phyloP scores from a whole-genome alignment of 129 eudicot genomes.

The Arctium lappa region DNA sequence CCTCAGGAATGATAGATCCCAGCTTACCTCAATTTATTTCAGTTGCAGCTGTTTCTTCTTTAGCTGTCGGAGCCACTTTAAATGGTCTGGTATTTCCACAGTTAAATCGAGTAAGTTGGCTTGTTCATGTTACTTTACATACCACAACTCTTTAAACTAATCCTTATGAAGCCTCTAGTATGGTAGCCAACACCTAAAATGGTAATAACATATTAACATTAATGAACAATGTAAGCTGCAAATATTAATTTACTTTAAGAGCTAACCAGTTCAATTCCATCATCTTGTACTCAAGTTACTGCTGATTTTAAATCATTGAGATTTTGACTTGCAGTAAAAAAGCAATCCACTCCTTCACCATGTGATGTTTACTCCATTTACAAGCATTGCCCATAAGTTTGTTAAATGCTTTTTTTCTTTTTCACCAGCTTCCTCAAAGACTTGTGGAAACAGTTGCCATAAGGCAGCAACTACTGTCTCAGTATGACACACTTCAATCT shows the following conservation, averaged over 20 bases:
- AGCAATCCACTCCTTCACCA: not conserved
- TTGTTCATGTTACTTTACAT: not conserved
- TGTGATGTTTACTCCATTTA: not conserved
- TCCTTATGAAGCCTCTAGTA: too few species aligned
- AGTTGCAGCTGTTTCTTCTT: slow-evolving; percentile 66
- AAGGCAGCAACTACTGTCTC: slow-evolving; percentile 85
- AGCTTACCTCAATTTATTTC: slow-evolving; percentile 82
- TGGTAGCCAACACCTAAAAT: too few species aligned
- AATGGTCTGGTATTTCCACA: slow-evolving; percentile 71
- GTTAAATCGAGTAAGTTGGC: slow-evolving; percentile 61
- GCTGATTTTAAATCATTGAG: not conserved
- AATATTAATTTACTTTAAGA: too few species aligned
- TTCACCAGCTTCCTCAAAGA: slow-evolving; percentile 74
- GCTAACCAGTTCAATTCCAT: not conserved
- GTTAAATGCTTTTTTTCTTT: slow-evolving; percentile 4
- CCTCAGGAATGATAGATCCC: slow-evolving; percentile 88
- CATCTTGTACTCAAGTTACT: too few species aligned
- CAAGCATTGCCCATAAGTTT: not conserved
- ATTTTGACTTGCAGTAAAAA: not conserved
- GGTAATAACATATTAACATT: too few species aligned
- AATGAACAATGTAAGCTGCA: too few species aligned
- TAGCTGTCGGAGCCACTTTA: slow-evolving; percentile 78
- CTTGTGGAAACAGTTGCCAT: slow-evolving; percentile 64
- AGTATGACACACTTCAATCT: slow-evolving; percentile 89
- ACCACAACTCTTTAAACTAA: too few species aligned